These are phyloP conservation scores for Chondrus crispus DNA, from an alignment of 23 red algal genomes.

Conservation along the genomic window DNA sequence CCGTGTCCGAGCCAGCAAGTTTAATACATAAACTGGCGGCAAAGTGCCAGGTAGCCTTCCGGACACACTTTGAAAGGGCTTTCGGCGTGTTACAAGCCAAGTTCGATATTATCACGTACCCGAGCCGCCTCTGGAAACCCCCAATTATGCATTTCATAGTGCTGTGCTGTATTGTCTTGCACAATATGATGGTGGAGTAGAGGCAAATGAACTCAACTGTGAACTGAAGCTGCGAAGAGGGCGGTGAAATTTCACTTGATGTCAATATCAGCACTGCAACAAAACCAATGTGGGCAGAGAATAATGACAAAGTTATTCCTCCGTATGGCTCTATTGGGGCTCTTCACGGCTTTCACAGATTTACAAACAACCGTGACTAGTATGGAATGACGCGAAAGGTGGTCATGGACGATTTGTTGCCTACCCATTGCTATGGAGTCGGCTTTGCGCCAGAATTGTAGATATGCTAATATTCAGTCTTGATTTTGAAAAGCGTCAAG, in stretches of 20 bases:
- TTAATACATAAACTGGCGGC: neutral
- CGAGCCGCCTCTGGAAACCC: neutral
- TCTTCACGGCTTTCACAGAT: neutral
- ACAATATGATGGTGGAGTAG: conserved; percentile 46
- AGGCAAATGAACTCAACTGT: neutral
- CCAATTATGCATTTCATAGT: neutral
- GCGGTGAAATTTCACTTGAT: no score
- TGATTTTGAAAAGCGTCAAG: no score
- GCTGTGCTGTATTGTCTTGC: conserved; percentile 25
- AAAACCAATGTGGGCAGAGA: neutral
- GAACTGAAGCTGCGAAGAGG: neutral
- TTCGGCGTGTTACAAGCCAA: conserved; percentile 10
- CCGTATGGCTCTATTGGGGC: neutral
- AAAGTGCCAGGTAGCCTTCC: neutral
- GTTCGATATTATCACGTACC: neutral
- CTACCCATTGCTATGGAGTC: no score
- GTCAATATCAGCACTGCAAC: neutral
- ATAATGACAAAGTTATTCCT: neutral
- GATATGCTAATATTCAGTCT: no score
- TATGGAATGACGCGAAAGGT: neutral
- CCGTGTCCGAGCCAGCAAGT: neutral
- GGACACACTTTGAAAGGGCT: conserved; percentile 10
- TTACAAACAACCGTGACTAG: neutral
- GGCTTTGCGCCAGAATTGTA: no score
- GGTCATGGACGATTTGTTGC: neutral